These are phyloP conservation scores for Hericium coralloides DNA, from an alignment of 768 basidiomycete species.

Conservation along the genomic window DNA sequence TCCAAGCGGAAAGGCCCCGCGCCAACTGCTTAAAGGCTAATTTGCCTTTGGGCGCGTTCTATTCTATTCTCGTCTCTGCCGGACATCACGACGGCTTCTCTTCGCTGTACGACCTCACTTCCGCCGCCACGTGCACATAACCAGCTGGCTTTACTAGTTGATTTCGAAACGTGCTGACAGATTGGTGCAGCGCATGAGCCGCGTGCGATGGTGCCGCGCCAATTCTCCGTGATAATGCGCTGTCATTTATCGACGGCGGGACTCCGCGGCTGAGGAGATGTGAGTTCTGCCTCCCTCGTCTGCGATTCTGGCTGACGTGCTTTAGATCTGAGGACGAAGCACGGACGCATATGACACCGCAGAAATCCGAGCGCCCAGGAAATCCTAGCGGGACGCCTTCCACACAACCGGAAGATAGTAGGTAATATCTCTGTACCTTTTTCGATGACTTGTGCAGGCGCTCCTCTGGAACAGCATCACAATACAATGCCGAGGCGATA, in stretches of 20 bases:
- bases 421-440: too few species aligned
- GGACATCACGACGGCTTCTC: too few species aligned
- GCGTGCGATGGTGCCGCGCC: slow-evolving; percentile 99
- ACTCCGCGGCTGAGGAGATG: slow-evolving; percentile 99
- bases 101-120: too few species aligned
- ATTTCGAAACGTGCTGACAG: too few species aligned
- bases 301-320: background rate
- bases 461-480: slow-evolving; percentile 92
- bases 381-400: slow-evolving; percentile 93
- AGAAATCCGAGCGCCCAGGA: slow-evolving; percentile 92
- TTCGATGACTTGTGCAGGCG: slow-evolving; percentile 34
- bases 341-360: slow-evolving; percentile 85
- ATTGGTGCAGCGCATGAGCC: slow-evolving; percentile 95
- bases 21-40: too few species aligned
- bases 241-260: slow-evolving; percentile 97
- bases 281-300: slow-evolving; percentile 31
- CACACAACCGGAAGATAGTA: too few species aligned
- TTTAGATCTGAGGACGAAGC: slow-evolving; percentile 86
- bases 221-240: slow-evolving; percentile 93
- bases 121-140: too few species aligned
- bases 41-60: too few species aligned
- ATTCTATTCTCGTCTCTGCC: too few species aligned
- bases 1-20: too few species aligned
- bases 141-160: too few species aligned
- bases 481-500: slow-evolving; percentile 89